Percentiles rank a stretch among this genome's conserved stretches.
phyloP scores from a whole-genome alignment of 495 filamentous ascomycete genomes.

The Tuber microsphaerosporum region DNA sequence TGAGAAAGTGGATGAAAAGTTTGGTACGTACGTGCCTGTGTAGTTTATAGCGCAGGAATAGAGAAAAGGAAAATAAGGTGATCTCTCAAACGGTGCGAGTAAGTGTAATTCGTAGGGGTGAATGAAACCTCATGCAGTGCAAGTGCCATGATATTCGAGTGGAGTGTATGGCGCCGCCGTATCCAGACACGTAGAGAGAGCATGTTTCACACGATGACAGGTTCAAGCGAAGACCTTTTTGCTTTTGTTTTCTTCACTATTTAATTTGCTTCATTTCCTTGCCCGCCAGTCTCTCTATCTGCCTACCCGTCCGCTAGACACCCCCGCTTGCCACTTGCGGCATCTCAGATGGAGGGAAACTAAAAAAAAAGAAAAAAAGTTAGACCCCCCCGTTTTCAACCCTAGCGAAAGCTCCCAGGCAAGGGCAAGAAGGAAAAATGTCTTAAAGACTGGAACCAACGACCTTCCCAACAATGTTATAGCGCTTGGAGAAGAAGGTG shows the following conservation, averaged over 20 bases:
- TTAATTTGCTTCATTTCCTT: not conserved
- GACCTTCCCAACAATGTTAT: slow-evolving; percentile 84
- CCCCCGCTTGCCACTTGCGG: not conserved
- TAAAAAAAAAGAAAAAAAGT: not conserved
- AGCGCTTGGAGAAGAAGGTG: slow-evolving; percentile 91
- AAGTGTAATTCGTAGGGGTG: not conserved
- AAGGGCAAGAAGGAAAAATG: not conserved
- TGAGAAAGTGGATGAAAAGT: too few species aligned
- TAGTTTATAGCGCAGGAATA: not conserved
- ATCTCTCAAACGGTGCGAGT: not conserved
- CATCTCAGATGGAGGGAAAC: not conserved
- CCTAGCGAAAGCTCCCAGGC: not conserved
- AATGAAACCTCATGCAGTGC: not conserved
- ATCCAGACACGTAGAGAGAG: not conserved
- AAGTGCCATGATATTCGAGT: not conserved
- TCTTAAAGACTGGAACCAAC: slow-evolving; percentile 48
- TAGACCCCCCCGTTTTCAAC: not conserved
- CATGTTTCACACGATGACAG: not conserved
- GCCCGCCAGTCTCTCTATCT: not conserved
- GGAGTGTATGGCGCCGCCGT: not conserved
- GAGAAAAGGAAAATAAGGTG: not conserved
- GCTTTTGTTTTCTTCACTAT: not conserved
- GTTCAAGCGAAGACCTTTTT: not conserved
- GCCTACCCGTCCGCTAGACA: not conserved
- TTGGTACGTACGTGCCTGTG: too few species aligned